A percentile compares a stretch with the other conserved stretches of the same genome.
Conservation (phyloP, 108 stramenopile species). For the Ochromonas danica region DNA sequence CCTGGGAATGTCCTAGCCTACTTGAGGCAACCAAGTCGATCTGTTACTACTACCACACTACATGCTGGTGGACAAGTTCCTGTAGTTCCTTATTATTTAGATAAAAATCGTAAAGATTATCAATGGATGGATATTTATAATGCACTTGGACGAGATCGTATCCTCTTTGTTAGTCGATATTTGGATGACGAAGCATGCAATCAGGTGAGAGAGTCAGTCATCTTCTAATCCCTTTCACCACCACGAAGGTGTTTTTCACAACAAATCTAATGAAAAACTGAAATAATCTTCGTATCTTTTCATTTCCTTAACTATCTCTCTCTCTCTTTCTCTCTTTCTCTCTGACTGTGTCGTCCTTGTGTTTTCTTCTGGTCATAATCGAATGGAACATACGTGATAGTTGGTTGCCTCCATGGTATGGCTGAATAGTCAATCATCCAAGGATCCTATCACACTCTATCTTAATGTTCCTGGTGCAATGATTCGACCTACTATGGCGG, state of each 20-base stretch:
- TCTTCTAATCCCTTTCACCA: constrained; percentile 34
- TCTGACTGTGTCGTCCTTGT: too few relatives aligned
- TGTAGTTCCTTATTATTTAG: constrained; percentile 10
- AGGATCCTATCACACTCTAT: constrained; percentile 71
- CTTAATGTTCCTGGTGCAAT: constrained; percentile 82
- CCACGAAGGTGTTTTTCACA: too few relatives aligned
- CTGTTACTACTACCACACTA: too few relatives aligned
- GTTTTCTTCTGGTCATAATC: too few relatives aligned
- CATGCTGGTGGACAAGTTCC: constrained; percentile 23
- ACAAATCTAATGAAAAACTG: too few relatives aligned
- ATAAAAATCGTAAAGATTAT: constrained; percentile 42
- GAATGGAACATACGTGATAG: too few relatives aligned
- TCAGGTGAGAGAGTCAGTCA: constrained; percentile 74
- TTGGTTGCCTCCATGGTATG: constrained; percentile 61
- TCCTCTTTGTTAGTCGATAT: constrained; percentile 76
- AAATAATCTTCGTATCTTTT: too few relatives aligned
- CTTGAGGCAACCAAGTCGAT: too few relatives aligned
- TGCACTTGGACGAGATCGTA: constrained; percentile 81
- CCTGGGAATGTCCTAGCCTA: too few relatives aligned
- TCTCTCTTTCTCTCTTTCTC: too few relatives aligned
- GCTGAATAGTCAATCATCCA: constrained; percentile 65
- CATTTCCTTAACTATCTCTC: too few relatives aligned
- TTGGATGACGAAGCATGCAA: constrained; percentile 87
- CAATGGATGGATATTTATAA: constrained; percentile 78
- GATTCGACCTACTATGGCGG: constrained; percentile 71